These are phyloP conservation scores for Strobilomyces confusus DNA, from an alignment of 768 basidiomycete genomes.

Conservation along the genomic window DNA sequence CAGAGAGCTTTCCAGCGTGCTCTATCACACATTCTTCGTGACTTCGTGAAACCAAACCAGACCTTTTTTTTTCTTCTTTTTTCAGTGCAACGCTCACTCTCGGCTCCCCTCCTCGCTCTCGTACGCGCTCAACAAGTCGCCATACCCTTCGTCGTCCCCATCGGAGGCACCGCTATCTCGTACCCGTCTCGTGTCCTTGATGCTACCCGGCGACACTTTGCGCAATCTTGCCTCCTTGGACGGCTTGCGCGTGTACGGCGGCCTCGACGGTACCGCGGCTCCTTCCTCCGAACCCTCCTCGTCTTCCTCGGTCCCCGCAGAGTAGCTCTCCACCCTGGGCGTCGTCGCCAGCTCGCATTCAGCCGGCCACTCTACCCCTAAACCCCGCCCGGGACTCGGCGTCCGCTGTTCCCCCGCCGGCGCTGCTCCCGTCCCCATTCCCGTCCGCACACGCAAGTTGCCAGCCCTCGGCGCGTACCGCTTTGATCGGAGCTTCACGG, in stretches of 20 bases:
- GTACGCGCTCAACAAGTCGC: constrained; percentile 75
- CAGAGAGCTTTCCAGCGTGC: background rate
- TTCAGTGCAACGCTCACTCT: constrained; percentile 16
- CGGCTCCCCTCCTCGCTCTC: constrained; percentile 63
- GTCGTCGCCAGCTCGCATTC: constrained; percentile 53
- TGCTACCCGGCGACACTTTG: constrained; percentile 43
- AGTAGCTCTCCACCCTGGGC: constrained; percentile 52
- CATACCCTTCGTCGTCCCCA: constrained; percentile 74
- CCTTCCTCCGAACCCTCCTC: background rate
- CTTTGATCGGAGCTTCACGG: constrained; percentile 49
- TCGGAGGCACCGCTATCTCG: constrained; percentile 69
- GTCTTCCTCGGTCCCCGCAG: constrained; percentile 22
- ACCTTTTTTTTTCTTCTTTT: no score
- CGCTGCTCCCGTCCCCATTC: constrained; percentile 2
- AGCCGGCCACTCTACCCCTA: constrained; percentile 51
- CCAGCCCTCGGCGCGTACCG: constrained; percentile 44
- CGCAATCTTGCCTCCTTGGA: constrained; percentile 34
- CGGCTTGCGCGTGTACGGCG: constrained; percentile 26
- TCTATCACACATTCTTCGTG: background rate
- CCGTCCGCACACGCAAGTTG: constrained; percentile 42
- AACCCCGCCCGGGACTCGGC: constrained; percentile 44
- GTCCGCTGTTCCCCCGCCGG: constrained; percentile 30
- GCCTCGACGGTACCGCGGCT: constrained; percentile 19
- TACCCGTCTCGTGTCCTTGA: constrained; percentile 33
- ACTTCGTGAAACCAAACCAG: background rate